phyloP scores from a whole-genome alignment of 495 filamentous ascomycete species.

The Penicillium coprophilum region DNA sequence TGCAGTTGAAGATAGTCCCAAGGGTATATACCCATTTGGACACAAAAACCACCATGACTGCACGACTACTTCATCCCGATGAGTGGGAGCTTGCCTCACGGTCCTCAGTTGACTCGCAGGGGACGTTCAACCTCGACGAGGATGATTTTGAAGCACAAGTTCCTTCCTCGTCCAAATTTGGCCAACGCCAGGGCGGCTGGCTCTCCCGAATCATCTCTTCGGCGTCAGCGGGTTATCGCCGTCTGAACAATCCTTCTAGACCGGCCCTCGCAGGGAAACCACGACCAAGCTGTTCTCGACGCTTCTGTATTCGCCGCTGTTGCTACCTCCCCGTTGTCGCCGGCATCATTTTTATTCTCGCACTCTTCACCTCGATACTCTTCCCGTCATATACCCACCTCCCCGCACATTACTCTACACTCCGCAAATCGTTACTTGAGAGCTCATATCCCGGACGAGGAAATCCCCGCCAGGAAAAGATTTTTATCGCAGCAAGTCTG shows the following conservation, averaged over 20 bases:
- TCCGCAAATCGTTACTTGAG: constrained; percentile 38
- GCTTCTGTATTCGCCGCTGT: constrained; percentile 59
- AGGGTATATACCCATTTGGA: constrained; percentile 4
- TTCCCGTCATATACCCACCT: constrained; percentile 60
- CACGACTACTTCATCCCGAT: constrained; percentile 44
- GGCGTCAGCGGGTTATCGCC: constrained; percentile 35
- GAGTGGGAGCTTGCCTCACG: constrained; percentile 48
- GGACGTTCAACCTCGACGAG: constrained; percentile 50
- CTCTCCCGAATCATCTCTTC: constrained; percentile 32
- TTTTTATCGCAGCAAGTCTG: constrained; percentile 76
- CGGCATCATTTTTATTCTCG: constrained; percentile 62
- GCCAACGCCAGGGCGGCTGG: constrained; percentile 24
- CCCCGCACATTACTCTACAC: constrained; percentile 48
- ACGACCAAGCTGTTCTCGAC: constrained; percentile 32
- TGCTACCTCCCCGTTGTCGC: constrained; percentile 63
- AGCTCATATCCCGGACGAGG: constrained; percentile 52
- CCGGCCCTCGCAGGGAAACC: constrained; percentile 27
- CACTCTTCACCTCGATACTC: constrained; percentile 52
- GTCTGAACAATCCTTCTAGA: constrained; percentile 30
- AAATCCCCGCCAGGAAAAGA: constrained; percentile 62
- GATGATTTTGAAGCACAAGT: constrained; percentile 51
- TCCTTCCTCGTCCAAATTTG: constrained; percentile 28
- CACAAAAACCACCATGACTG: constrained; percentile 34
- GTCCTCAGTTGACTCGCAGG: constrained; percentile 47
- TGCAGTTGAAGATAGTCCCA: not conserved